Evolutionary conservation across 257 asterid genomes (phyloP).

Genomic region (Capsicum chinense): DNA sequence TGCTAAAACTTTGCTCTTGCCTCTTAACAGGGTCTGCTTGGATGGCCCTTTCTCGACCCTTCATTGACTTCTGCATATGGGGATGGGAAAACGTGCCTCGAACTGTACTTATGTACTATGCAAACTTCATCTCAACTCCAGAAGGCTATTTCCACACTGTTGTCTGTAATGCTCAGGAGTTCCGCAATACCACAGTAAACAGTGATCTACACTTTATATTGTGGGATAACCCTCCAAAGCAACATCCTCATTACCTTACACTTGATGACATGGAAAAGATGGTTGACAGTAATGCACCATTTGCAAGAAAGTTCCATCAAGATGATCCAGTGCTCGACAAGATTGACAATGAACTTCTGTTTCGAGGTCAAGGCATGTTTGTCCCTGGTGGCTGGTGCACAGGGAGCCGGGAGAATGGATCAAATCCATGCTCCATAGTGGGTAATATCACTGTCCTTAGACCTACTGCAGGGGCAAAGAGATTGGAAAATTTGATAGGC

Average conservation of each 20-base stretch:
- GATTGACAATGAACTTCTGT: constrained; percentile 70
- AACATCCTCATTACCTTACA: constrained; percentile 47
- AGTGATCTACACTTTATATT: constrained; percentile 87
- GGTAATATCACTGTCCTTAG: constrained; percentile 71
- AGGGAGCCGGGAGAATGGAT: constrained; percentile 63
- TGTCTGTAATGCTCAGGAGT: constrained; percentile 74
- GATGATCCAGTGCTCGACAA: constrained; percentile 76
- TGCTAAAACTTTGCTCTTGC: constrained; percentile 7
- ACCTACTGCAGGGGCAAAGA: constrained; percentile 77
- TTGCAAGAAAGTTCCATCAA: constrained; percentile 79
- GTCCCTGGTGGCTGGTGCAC: constrained; percentile 92
- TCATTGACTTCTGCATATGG: constrained; percentile 88
- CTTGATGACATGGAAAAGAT: constrained; percentile 68
- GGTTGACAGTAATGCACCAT: constrained; percentile 85
- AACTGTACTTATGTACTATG: constrained; percentile 87
- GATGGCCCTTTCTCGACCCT: constrained; percentile 89
- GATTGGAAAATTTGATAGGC: constrained; percentile 64
- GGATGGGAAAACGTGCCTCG: constrained; percentile 96
- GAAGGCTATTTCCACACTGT: constrained; percentile 95
- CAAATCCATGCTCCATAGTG: constrained; percentile 71
- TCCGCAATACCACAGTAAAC: constrained; percentile 79
- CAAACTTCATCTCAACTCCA: constrained; percentile 89
- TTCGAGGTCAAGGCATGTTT: constrained; percentile 64
- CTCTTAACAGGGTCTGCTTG: constrained; percentile 82
- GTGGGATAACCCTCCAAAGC: constrained; percentile 88